Conservation (phyloP, 106 monocot genomes). For the Posidonia australis region DNA sequence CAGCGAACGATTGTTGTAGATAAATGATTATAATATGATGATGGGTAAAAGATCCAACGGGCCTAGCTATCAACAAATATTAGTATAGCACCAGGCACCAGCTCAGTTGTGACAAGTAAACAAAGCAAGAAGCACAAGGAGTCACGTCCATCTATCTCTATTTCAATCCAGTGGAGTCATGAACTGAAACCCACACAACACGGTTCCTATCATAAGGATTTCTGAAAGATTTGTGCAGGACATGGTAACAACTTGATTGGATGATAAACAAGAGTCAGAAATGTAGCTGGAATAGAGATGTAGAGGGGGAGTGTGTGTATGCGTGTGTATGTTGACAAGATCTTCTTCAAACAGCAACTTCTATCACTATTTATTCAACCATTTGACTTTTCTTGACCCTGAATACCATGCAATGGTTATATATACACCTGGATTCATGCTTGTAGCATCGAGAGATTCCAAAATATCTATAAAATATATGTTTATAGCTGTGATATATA, state of each 20-base stretch:
- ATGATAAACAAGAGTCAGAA: too few species aligned
- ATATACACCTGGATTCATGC: too few species aligned
- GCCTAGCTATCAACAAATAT: too few species aligned
- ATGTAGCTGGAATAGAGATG: too few species aligned
- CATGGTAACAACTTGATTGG: too few species aligned
- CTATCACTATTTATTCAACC: neutral
- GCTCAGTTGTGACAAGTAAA: too few species aligned
- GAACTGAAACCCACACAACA: neutral
- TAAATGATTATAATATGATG: slow-evolving; percentile 1
- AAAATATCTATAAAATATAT: too few species aligned
- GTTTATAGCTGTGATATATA: neutral
- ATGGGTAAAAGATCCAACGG: neutral
- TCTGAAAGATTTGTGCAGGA: too few species aligned
- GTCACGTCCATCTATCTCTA: slow-evolving; percentile 8
- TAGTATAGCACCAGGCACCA: too few species aligned
- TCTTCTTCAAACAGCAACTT: neutral
- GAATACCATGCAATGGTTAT: neutral
- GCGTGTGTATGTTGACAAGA: neutral
- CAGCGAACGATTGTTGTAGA: neutral
- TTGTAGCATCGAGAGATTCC: too few species aligned
- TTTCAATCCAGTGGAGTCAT: neutral
- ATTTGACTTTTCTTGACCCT: neutral
- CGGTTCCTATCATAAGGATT: too few species aligned
- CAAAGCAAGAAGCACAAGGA: neutral
- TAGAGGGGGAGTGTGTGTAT: too few species aligned